phyloP scores from a whole-genome alignment of 2,329 filamentous ascomycete genomes.

The Trichoderma sp. region DNA sequence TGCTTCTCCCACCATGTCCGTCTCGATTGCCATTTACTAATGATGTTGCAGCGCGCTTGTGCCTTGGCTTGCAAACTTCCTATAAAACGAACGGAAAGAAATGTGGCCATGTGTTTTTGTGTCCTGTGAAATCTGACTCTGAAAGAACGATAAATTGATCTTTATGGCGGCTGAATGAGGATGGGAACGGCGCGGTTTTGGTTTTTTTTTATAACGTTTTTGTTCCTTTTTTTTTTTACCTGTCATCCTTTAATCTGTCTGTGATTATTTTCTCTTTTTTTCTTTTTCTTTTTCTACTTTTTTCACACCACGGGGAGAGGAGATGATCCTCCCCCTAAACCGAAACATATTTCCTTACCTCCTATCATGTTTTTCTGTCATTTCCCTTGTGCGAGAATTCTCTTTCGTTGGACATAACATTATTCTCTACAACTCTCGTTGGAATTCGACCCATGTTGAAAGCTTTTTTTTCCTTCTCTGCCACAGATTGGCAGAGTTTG shows the following conservation, averaged over 20 bases:
- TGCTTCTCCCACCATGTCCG: neutral
- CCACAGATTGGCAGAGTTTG: neutral
- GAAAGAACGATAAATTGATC: conserved; percentile 17
- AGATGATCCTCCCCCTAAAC: neutral
- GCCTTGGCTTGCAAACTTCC: conserved; percentile 57
- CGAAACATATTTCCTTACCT: conserved; percentile 18
- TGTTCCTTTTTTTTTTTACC: conserved; percentile 13
- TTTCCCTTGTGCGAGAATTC: conserved; percentile 14
- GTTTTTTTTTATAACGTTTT: conserved; percentile 10
- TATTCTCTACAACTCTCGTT: neutral
- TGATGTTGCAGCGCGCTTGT: conserved; percentile 47
- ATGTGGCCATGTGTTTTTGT: conserved; percentile 18
- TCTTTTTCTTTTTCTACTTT: conserved; percentile 23
- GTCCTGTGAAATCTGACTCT: conserved; percentile 26
- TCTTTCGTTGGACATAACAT: conserved; percentile 26
- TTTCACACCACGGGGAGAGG: conserved; percentile 12
- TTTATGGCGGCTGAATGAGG: conserved; percentile 27
- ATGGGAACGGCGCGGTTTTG: conserved; percentile 27
- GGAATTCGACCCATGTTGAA: neutral
- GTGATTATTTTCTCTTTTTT: conserved; percentile 21
- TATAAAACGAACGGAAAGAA: conserved; percentile 41
- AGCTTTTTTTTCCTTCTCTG: neutral
- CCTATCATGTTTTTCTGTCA: neutral
- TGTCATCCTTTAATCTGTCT: conserved; percentile 26
- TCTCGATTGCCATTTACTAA: neutral